Percentiles rank a stretch among this genome's conserved stretches.
Evolutionary conservation across 2,329 filamentous ascomycete species (phyloP).

Genomic region (Phoma sp.): DNA sequence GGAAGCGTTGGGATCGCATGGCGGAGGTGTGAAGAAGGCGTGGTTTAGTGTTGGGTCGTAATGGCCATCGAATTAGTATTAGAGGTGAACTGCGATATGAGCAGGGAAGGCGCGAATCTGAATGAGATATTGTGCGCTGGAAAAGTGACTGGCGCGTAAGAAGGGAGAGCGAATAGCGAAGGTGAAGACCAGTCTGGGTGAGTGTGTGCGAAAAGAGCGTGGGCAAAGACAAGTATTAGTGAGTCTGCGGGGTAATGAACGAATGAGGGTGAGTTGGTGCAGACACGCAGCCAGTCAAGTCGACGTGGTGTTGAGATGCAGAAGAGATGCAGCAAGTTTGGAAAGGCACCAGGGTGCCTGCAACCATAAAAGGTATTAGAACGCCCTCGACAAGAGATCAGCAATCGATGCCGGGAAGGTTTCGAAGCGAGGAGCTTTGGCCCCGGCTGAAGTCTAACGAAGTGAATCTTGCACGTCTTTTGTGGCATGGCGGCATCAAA

Average conservation of each 20-base stretch:
- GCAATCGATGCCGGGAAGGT: conserved; percentile 29
- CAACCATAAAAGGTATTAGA: conserved; percentile 30
- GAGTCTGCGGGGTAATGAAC: conserved; percentile 19
- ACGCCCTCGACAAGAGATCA: conserved; percentile 30
- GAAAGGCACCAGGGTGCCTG: conserved; percentile 27
- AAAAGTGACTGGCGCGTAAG: conserved; percentile 21
- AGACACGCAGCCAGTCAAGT: conserved; percentile 33
- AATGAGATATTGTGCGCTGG: conserved; percentile 1
- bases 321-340: conserved; percentile 33
- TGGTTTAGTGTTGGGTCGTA: conserved; percentile 20
- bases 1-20: conserved; percentile 39
- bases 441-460: conserved; percentile 23
- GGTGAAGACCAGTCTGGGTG: conserved; percentile 13
- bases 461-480: conserved; percentile 22
- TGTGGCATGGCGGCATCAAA: conserved; percentile 36
- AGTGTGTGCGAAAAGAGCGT: conserved; percentile 16
- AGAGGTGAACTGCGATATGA: conserved; percentile 8
- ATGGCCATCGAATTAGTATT: conserved; percentile 38
- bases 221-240: conserved; percentile 24
- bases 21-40: conserved; percentile 17
- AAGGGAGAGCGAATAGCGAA: conserved; percentile 22
- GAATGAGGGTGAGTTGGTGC: conserved; percentile 33
- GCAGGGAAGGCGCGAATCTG: conserved; percentile 12
- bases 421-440: conserved; percentile 31
- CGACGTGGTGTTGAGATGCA: conserved; percentile 30